These are phyloP conservation scores for Persicaria maculosa DNA, from an alignment of 148 eudicot genomes.

Conservation along the genomic window DNA sequence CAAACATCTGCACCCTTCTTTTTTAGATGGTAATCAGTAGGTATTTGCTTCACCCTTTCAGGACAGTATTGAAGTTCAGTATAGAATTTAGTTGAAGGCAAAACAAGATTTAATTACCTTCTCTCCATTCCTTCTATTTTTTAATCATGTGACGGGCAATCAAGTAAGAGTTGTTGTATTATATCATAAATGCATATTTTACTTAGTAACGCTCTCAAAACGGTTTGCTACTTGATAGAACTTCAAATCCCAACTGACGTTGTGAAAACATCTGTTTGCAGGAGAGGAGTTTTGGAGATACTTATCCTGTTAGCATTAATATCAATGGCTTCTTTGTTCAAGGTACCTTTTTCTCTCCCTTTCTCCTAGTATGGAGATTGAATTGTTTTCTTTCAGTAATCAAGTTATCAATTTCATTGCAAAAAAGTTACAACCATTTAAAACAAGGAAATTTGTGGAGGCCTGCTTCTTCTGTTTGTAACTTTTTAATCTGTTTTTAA, in stretches of 20 bases:
- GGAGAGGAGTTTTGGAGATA: slow-evolving; percentile 1
- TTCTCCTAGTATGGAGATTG: neutral
- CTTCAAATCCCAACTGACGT: neutral
- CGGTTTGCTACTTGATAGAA: neutral
- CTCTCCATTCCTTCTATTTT: too few relatives aligned
- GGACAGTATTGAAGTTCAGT: too few relatives aligned
- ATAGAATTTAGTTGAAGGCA: too few relatives aligned
- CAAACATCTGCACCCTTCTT: too few relatives aligned
- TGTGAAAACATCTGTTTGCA: neutral
- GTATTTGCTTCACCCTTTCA: too few relatives aligned
- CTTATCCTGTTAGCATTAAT: neutral
- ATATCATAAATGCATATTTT: too few relatives aligned
- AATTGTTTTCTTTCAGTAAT: neutral
- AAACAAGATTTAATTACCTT: too few relatives aligned
- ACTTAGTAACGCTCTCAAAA: neutral
- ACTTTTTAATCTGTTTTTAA: neutral
- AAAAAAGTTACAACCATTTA: neutral
- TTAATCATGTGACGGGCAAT: too few relatives aligned
- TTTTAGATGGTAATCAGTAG: too few relatives aligned
- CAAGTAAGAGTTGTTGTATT: too few relatives aligned
- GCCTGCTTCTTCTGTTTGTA: neutral
- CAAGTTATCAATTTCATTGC: neutral
- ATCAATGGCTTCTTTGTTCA: slow-evolving; percentile 42
- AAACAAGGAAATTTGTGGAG: neutral
- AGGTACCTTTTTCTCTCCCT: slow-evolving; percentile 20